phyloP scores from a whole-genome alignment of 2,329 filamentous ascomycete genomes.

The Moelleriella libera region DNA sequence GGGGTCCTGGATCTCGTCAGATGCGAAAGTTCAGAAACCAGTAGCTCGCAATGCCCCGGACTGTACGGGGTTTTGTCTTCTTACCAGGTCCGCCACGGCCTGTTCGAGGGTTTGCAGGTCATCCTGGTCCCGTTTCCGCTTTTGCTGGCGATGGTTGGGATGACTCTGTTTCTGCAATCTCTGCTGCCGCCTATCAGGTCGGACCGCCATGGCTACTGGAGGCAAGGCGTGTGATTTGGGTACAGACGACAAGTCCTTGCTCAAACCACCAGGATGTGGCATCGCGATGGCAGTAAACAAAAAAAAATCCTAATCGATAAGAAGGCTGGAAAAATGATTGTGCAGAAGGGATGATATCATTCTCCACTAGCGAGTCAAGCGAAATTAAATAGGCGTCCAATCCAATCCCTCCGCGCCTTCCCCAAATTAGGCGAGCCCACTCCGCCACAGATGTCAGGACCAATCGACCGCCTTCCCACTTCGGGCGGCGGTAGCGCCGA shows the following conservation, averaged over 20 bases:
- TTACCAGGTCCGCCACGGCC: conserved; percentile 19
- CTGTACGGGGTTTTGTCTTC: neutral
- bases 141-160: conserved; percentile 19
- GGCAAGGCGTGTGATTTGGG: neutral
- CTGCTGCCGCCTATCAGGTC: conserved; percentile 9
- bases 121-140: conserved; percentile 23
- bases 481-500: no score
- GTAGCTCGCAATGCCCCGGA: neutral
- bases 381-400: no score
- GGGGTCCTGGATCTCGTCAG: conserved; percentile 31
- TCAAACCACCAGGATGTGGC: no score
- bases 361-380: no score
- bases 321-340: no score
- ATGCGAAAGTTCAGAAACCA: neutral
- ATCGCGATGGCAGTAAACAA: no score
- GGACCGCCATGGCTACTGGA: conserved; percentile 13
- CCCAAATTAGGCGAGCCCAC: no score
- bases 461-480: no score
- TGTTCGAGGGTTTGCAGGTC: conserved; percentile 18
- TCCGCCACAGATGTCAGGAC: no score
- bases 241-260: neutral
- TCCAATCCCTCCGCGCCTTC: no score
- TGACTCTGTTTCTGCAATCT: conserved; percentile 15
- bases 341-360: no score
- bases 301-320: no score